Evolutionary conservation across 306 rosid species (phyloP).

Genomic region (Canavalia ensiformis): DNA sequence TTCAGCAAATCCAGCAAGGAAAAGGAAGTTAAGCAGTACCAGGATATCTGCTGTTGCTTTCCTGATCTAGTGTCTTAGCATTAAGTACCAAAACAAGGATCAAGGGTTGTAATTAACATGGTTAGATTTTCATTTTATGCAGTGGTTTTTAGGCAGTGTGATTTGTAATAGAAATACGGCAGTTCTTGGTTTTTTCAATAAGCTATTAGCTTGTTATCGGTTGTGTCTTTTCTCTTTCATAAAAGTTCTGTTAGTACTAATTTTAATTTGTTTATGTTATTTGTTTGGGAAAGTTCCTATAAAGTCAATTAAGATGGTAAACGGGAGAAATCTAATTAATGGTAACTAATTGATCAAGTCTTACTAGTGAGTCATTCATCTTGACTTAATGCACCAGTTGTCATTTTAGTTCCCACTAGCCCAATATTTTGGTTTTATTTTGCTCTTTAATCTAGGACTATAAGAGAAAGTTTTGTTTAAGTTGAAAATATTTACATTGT

Average conservation of each 20-base stretch:
- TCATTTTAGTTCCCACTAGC: too few relatives aligned
- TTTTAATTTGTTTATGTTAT: too few relatives aligned
- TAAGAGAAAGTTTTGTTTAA: too few relatives aligned
- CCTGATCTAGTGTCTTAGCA: slow-evolving; percentile 1
- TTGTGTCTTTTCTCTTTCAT: neutral
- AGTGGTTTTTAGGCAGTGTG: slow-evolving; percentile 28
- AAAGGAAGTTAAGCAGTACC: slow-evolving; percentile 65
- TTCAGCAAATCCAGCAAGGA: slow-evolving; percentile 93
- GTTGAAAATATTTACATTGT: too few relatives aligned
- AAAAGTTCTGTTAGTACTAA: neutral
- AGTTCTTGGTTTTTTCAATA: slow-evolving; percentile 11
- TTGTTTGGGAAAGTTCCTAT: neutral
- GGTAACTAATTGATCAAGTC: neutral
- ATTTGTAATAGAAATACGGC: slow-evolving; percentile 30
- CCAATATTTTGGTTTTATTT: too few relatives aligned
- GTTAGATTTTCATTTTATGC: slow-evolving; percentile 31
- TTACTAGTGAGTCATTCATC: neutral
- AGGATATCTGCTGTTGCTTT: slow-evolving; percentile 23
- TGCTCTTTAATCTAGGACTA: too few relatives aligned
- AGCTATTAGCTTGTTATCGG: neutral
- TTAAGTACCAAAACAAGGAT: slow-evolving; percentile 9
- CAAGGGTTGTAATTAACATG: slow-evolving; percentile 29
- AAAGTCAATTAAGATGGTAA: neutral
- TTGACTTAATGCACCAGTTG: neutral
- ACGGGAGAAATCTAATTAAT: neutral